These are phyloP conservation scores for Heterobasidion parviporum DNA, from an alignment of 1,284 basidiomycete species.

Conservation along the genomic window DNA sequence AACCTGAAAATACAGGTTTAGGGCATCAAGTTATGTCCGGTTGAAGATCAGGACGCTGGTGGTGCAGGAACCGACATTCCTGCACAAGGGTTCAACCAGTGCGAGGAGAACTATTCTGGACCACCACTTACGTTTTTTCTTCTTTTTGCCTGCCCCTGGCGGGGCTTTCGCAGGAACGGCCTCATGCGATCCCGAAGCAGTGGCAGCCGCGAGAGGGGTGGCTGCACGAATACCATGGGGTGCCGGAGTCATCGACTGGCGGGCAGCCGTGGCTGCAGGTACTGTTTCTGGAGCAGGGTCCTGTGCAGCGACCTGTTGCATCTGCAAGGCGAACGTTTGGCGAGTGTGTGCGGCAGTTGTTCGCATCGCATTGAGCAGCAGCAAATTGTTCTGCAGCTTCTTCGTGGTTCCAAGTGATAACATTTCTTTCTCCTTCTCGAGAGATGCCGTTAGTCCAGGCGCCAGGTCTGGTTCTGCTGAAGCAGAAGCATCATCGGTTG, in stretches of 20 bases:
- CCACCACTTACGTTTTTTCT: slow-evolving; percentile 47
- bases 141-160: slow-evolving; percentile 57
- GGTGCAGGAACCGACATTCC: slow-evolving; percentile 9
- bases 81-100: slow-evolving; percentile 1
- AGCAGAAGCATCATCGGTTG: slow-evolving; percentile 16
- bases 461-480: slow-evolving; percentile 16
- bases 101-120: not conserved
- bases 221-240: slow-evolving; percentile 29
- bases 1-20: no score
- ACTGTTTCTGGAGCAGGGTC: slow-evolving; percentile 30
- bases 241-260: slow-evolving; percentile 46
- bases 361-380: slow-evolving; percentile 68
- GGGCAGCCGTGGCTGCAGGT: slow-evolving; percentile 26
- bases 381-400: slow-evolving; percentile 56
- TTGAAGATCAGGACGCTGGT: slow-evolving; percentile 1
- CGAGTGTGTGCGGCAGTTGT: slow-evolving; percentile 64
- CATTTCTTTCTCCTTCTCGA: slow-evolving; percentile 8
- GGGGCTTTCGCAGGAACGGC: slow-evolving; percentile 31
- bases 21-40: not conserved
- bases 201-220: slow-evolving; percentile 33
- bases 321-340: slow-evolving; percentile 30
- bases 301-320: slow-evolving; percentile 15
- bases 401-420: slow-evolving; percentile 21
- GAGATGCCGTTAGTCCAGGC: not conserved
- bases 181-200: slow-evolving; percentile 35